Evolutionary conservation across 345 rosid species (phyloP), one percentile per base, ranked within the genome.

Genomic region (Geranium brycei): DNA sequence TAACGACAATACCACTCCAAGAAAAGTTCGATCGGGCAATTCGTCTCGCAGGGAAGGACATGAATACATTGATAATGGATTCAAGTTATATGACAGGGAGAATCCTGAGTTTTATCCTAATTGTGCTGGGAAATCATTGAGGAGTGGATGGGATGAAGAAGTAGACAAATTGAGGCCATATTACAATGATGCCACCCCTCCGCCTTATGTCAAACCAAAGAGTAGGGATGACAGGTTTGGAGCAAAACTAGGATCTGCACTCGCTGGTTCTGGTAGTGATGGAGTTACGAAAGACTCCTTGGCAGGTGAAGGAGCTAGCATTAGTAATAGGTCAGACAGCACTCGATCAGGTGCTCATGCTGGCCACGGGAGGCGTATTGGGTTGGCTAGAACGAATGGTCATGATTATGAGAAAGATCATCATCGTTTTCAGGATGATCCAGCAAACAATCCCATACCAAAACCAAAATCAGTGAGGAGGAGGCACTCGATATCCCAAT

Each of bases 391-490:
- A 38, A 75, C 31, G 61, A 67, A 71, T 59, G 65, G 64, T 72
- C 69, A 19, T 58, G 78, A 38, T 19, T 57, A 40, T 57, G 72
- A 64, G 47, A 72, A 65, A 57, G 57, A 23, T 23, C 28, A 23
- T 23, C 28, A 23, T 23, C 28, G 28, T 23, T 23, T 23, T 23
- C 28, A 23, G 28, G 28, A 35, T 35, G 41, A 35, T 35, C 41
- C 41, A 35, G 57, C 35, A 17, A 72, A 70, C 62, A 67, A 75
- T 66, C 62, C 78, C 61, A 68, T 83, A 62, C 81, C 80, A 61
- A 92, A 83, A 77, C 77, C 77, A 5, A 76, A 84, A 75, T 80
- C 91, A 13, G 70, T 69, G 16, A 77, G 96, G 72, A 80, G 90
- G 75, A 81, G 79, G 67, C 89, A 79, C 69, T 63, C 72, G n/a